Evolutionary conservation across 139 green algal species (phyloP), one percentile per base, ranked within the genome.

Genomic region (Ostreobium quekettii): DNA sequence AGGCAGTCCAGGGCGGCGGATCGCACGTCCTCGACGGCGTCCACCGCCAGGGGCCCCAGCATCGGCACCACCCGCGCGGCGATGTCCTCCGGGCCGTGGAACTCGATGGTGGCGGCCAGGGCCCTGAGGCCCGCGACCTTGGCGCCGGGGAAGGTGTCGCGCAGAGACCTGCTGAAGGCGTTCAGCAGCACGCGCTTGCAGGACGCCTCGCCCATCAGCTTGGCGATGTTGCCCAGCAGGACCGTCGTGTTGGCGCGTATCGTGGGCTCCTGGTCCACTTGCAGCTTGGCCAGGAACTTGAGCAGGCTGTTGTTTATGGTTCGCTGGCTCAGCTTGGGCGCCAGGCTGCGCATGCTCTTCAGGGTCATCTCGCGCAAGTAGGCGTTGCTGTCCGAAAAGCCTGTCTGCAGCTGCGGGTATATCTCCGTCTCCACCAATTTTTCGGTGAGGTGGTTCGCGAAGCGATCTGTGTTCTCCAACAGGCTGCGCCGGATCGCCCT

Each of bases 201-300:
- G 22, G 69, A 32, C 8, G 86, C 73, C 30, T 96, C 87, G 15
- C 80, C 78, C 2, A 99, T 80, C 74, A 92, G 76, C 22, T 64
- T 31, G 0, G 93, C 93, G 37, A 99, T 84, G 82, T 93, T 97
- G 72, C 93, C 91, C 58, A 99, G 83, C 64, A 96, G 82, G 38
- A 98, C 94, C 22, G 93, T 98, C 28, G 93, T 98, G 84, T 99
- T 99, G 76, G 93, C 93, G 11, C 93, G 85, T 71, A 99, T 98
- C 37, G 85, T 86, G 2, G 93, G 78, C 80, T 98, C 90, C 68
- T 95, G 85, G 70, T 99, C 93, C 22, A 97, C 86, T 85, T 97
- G 84, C 48, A 99, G 83, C 80, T 95, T 95, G 36, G 85, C 89
- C 19, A 99, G 83, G 72, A 96, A 86, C 78, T 99, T 98, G 36